Evolutionary conservation across 495 filamentous ascomycete genomes (phyloP), one percentile per base, ranked within the genome.

Genomic region (Penicillium malachiteum): DNA sequence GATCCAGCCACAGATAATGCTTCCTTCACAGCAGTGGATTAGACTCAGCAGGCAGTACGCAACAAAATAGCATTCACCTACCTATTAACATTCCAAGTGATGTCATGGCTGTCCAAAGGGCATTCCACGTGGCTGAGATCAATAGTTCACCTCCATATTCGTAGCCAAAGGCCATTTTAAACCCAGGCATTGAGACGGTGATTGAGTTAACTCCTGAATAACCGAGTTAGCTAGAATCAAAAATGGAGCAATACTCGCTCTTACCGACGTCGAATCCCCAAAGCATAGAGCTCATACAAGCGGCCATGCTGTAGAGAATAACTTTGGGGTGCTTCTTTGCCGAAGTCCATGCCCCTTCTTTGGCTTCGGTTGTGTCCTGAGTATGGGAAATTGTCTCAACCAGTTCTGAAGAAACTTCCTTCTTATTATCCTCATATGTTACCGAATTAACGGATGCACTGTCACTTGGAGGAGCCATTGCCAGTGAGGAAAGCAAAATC

Each of bases 231-330:
- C 54, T 56, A 32, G 26, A 50, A 34, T 34, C 33, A 34, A 6
- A 34, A 34, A 34, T 34, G 5, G 33, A 34, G 33, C 33, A 34
- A 34, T 34, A 6, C 11, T 34, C 33, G 33, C 6, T 11, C 43
- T 3, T 39, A 56, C 54, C 46, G n/a, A 56, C 45, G 31, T 56
- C 54, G 38, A 56, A 56, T 11, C 54, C 54, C 54, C 54, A 56
- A 35, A 56, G 54, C 14, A 48, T 41, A 7, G 54, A 49, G 39
- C 45, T 56, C 10, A 40, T 30, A 41, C 54, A 56, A 50, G 54
- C 46, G 26, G 11, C 38, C 3, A 50, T 11, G 38, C 54, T 50
- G 26, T 49, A 56, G 3, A 56, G 21, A 34, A 56, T 48, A 1
- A 56, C 54, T 44, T 41, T 56, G 17, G 54, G 54, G 31, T 50